These are phyloP conservation scores for Fusarium abutilonis DNA, from an alignment of 2,329 filamentous ascomycete species.

Conservation along the genomic window DNA sequence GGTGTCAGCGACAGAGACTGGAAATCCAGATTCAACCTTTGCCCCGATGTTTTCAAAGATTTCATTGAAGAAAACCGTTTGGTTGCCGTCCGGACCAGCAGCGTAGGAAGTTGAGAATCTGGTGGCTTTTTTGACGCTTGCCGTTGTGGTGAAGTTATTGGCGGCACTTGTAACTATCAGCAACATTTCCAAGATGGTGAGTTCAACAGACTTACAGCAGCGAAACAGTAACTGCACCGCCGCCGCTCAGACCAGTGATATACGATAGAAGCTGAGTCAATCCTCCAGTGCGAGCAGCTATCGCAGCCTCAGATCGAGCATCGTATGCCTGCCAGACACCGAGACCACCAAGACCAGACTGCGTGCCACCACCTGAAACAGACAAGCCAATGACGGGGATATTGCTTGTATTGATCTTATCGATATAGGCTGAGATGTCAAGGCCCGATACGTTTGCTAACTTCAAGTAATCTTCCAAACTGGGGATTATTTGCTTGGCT, in stretches of 20 bases:
- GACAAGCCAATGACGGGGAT: constrained; percentile 42
- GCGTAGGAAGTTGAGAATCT: constrained; percentile 42
- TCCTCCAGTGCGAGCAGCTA: constrained; percentile 39
- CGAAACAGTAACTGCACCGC: constrained; percentile 43
- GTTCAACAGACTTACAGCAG: constrained; percentile 28
- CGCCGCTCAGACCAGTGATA: constrained; percentile 44
- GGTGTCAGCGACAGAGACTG: constrained; percentile 42
- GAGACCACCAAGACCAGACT: constrained; percentile 45
- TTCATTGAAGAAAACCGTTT: constrained; percentile 16
- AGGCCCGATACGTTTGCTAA: constrained; percentile 38
- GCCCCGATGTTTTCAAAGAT: constrained; percentile 39
- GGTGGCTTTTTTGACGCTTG: constrained; percentile 25
- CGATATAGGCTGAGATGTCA: constrained; percentile 36
- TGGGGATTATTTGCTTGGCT: constrained; percentile 34
- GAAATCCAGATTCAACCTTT: constrained; percentile 41
- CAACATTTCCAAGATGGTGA: rapidly evolving
- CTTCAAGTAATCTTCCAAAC: constrained; percentile 37
- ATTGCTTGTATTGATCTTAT: constrained; percentile 31
- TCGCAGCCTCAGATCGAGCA: constrained; percentile 33
- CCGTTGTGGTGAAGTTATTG: constrained; percentile 42
- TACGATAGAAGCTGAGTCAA: constrained; percentile 42
- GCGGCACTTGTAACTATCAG: constrained; percentile 28
- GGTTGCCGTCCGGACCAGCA: constrained; percentile 24
- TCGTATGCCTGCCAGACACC: constrained; percentile 47
- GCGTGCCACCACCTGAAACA: constrained; percentile 44